phyloP scores from a whole-genome alignment of 495 filamentous ascomycete species.

The Tuber borchii region DNA sequence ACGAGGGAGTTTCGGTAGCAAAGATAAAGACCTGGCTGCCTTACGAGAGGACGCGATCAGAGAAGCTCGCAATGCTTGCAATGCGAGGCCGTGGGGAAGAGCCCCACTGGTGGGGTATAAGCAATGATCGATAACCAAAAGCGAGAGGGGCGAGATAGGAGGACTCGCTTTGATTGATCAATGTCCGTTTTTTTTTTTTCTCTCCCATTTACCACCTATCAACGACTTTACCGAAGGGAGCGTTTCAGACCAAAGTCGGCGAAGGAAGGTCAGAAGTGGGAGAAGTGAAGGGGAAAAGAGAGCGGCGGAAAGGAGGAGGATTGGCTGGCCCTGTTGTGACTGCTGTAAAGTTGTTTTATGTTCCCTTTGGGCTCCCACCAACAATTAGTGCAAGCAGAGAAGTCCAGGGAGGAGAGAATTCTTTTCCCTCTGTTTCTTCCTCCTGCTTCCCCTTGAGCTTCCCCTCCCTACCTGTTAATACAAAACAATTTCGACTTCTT shows the following conservation, averaged over 20 bases:
- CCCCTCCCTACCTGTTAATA: too few species aligned
- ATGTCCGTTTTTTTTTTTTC: neutral
- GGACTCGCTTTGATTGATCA: neutral
- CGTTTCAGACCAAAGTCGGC: neutral
- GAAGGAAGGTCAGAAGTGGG: conserved; percentile 5
- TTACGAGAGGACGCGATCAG: conserved; percentile 28
- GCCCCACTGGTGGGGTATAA: conserved; percentile 17
- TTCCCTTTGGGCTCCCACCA: neutral
- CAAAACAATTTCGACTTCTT: too few species aligned
- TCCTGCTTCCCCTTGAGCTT: too few species aligned
- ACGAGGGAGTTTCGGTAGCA: too few species aligned
- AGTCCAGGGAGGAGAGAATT: neutral
- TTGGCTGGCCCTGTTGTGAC: conserved; percentile 1
- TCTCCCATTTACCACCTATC: neutral
- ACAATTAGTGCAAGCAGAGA: neutral
- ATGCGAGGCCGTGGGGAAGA: conserved; percentile 35
- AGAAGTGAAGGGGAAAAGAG: conserved; percentile 18
- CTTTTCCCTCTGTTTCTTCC: too few species aligned
- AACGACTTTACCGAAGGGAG: neutral
- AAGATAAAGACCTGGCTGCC: conserved; percentile 34
- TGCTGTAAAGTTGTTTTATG: neutral
- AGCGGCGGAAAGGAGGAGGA: neutral
- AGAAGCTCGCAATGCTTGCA: conserved; percentile 30
- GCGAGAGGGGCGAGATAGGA: neutral
- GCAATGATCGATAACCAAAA: neutral